phyloP scores from a whole-genome alignment of 2,329 filamentous ascomycete species.

The Didymella pinodella region DNA sequence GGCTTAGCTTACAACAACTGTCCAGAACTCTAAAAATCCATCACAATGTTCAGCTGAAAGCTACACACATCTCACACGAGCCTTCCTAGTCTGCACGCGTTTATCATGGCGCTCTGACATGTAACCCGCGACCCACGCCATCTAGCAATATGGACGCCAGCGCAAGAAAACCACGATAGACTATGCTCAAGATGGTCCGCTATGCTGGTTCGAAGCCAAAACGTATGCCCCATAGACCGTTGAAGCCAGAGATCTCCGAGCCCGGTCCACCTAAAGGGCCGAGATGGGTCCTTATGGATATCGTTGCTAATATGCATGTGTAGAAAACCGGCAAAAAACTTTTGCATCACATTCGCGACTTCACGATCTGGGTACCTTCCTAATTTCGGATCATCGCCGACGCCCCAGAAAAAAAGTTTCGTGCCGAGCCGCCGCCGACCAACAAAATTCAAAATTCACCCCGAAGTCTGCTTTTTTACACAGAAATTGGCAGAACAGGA shows the following conservation, averaged over 20 bases:
- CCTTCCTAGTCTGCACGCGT: not conserved
- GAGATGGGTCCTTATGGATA: constrained; percentile 1
- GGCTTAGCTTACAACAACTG: not conserved
- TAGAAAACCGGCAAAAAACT: constrained; percentile 13
- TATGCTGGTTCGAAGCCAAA: not conserved
- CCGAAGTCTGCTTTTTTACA: constrained; percentile 14
- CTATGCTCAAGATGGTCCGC: not conserved
- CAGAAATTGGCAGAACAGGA: constrained; percentile 11
- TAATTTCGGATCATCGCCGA: constrained; percentile 14
- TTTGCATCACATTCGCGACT: constrained; percentile 11
- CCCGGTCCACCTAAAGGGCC: constrained; percentile 1
- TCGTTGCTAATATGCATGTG: constrained; percentile 17
- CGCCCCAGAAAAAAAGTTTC: constrained; percentile 17
- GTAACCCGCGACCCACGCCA: not conserved
- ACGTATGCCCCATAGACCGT: not conserved
- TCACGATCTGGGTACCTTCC: constrained; percentile 19
- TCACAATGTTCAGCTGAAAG: not conserved
- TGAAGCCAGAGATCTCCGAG: not conserved
- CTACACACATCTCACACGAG: not conserved
- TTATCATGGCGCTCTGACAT: not conserved
- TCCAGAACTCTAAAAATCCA: not conserved
- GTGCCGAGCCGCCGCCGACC: constrained; percentile 20
- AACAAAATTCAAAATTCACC: constrained; percentile 16
- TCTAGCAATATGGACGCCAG: not conserved
- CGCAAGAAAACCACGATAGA: not conserved